phyloP scores from a whole-genome alignment of 305 asterid genomes.

The Nicotiana rustica region DNA sequence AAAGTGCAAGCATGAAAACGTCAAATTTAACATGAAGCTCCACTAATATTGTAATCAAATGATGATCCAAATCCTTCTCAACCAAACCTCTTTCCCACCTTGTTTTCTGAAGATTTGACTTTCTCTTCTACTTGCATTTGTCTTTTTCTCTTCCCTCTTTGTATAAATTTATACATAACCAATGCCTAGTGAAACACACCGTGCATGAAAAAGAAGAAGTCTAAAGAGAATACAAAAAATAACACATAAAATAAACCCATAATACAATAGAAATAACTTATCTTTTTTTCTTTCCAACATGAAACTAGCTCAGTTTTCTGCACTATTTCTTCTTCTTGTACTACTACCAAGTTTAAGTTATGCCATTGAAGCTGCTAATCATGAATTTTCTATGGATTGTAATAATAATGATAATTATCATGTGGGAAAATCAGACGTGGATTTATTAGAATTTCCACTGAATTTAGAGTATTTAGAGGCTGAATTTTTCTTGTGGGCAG shows the following conservation, averaged over 20 bases:
- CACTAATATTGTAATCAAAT: neutral
- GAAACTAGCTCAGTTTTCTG: too few relatives aligned
- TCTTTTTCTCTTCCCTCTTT: neutral
- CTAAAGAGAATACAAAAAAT: too few relatives aligned
- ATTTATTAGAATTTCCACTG: constrained; percentile 68
- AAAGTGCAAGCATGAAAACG: neutral
- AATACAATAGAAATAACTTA: too few relatives aligned
- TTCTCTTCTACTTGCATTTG: neutral
- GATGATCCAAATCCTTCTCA: constrained; percentile 22
- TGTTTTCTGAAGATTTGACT: neutral
- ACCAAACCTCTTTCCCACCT: neutral
- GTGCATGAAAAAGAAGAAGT: too few relatives aligned
- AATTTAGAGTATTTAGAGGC: constrained; percentile 86
- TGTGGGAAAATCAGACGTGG: constrained; percentile 57
- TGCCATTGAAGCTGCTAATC: neutral
- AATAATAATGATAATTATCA: neutral
- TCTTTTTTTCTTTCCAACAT: too few relatives aligned
- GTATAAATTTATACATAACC: neutral
- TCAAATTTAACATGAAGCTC: neutral
- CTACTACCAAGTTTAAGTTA: neutral
- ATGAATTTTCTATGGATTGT: neutral
- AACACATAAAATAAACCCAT: too few relatives aligned
- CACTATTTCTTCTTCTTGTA: neutral
- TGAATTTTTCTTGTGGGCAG: constrained; percentile 76
- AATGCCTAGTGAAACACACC: too few relatives aligned